phyloP scores from a whole-genome alignment of 495 filamentous ascomycete genomes.

The Penicillium longicatenatum region DNA sequence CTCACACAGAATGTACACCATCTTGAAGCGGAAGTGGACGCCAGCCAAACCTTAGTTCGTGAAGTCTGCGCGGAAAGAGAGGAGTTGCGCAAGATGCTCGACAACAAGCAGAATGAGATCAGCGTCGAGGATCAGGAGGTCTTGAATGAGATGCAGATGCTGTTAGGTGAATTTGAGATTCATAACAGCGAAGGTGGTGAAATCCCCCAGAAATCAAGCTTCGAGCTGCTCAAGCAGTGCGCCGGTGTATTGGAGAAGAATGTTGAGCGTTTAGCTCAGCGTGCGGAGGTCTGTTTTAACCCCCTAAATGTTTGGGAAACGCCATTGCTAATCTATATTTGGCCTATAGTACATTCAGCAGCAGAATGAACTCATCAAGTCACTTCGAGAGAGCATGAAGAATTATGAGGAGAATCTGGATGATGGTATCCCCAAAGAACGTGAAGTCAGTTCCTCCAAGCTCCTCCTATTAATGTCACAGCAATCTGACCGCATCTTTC shows the following conservation, averaged over 20 bases:
- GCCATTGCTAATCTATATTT: slow-evolving; percentile 18
- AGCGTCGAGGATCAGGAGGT: slow-evolving; percentile 44
- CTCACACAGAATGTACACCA: slow-evolving; percentile 41
- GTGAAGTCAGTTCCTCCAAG: slow-evolving; percentile 40
- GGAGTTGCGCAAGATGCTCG: slow-evolving; percentile 45
- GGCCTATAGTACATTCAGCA: slow-evolving; percentile 58
- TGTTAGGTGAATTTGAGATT: slow-evolving; percentile 43
- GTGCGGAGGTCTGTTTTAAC: slow-evolving; percentile 46
- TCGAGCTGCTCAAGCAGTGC: slow-evolving; percentile 46
- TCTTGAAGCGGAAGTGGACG: slow-evolving; percentile 46
- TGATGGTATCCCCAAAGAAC: slow-evolving; percentile 49
- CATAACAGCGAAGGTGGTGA: slow-evolving; percentile 37
- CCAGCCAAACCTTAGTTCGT: slow-evolving; percentile 40
- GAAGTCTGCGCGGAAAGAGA: slow-evolving; percentile 46
- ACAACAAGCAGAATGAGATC: slow-evolving; percentile 42
- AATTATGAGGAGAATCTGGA: slow-evolving; percentile 49
- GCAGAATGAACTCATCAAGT: slow-evolving; percentile 61
- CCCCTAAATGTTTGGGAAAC: neutral
- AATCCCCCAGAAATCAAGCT: slow-evolving; percentile 38
- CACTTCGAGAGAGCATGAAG: slow-evolving; percentile 57
- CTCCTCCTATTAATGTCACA: too few relatives aligned
- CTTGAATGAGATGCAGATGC: slow-evolving; percentile 47
- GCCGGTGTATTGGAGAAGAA: slow-evolving; percentile 49
- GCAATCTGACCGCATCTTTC: neutral
- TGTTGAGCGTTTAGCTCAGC: slow-evolving; percentile 47